These are phyloP conservation scores for Corynascus novoguineensis DNA, from an alignment of 495 filamentous ascomycete species.

Conservation along the genomic window DNA sequence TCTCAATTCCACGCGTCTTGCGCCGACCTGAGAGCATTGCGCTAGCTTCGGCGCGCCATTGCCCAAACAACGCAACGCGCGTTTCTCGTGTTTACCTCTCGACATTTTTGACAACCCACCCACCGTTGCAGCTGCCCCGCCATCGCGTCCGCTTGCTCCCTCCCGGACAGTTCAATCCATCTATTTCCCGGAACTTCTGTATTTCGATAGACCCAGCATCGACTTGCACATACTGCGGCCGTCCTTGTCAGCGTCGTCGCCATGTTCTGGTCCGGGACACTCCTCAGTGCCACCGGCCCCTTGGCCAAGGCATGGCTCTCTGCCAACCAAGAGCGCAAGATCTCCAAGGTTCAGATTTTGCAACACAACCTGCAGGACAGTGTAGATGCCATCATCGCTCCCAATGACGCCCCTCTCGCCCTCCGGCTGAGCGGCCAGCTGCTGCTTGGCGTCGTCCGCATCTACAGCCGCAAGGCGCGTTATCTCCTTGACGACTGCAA, in stretches of 20 bases:
- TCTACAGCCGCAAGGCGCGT: conserved; percentile 93
- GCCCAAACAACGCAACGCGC: conserved; percentile 38
- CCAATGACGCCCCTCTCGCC: conserved; percentile 91
- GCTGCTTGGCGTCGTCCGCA: conserved; percentile 89
- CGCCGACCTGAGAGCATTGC: neutral
- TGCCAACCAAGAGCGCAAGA: conserved; percentile 93
- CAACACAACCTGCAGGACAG: conserved; percentile 89
- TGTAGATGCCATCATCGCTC: conserved; percentile 87
- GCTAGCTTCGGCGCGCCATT: conserved; percentile 20
- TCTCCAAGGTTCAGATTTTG: conserved; percentile 89
- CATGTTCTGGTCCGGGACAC: conserved; percentile 98
- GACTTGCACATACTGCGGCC: conserved; percentile 26
- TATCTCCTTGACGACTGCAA: conserved; percentile 97
- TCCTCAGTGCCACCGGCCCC: conserved; percentile 93
- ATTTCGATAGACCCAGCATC: conserved; percentile 22
- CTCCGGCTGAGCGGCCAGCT: conserved; percentile 90
- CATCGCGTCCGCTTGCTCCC: conserved; percentile 9
- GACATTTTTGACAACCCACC: conserved; percentile 9
- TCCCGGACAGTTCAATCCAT: conserved; percentile 9
- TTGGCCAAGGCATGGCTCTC: conserved; percentile 97
- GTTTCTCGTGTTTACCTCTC: conserved; percentile 35
- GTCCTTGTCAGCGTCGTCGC: conserved; percentile 40
- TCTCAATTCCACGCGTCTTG: conserved; percentile 14
- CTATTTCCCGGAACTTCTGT: conserved; percentile 7
- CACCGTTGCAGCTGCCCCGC: conserved; percentile 8